Evolutionary conservation across 2,329 filamentous ascomycete genomes (phyloP).

Genomic region (Chalaropsis thielavioides): DNA sequence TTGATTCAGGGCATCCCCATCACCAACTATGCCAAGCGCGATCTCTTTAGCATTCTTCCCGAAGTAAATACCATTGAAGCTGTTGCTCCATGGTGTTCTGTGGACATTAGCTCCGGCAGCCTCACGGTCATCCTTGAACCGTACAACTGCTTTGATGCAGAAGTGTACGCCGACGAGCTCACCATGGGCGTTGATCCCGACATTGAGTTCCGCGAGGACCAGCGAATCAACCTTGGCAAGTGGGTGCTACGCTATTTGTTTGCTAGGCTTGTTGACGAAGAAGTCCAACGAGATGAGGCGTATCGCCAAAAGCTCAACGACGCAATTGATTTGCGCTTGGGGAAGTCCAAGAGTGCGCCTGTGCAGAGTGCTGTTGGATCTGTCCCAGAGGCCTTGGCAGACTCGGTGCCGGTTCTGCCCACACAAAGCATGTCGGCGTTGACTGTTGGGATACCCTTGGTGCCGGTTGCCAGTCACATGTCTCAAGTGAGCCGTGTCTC

Average conservation of each 20-base stretch:
- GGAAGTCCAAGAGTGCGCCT: slow-evolving; percentile 31
- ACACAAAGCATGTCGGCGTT: neutral
- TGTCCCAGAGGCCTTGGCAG: slow-evolving; percentile 2
- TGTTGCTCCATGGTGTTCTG: slow-evolving; percentile 89
- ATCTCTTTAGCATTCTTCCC: slow-evolving; percentile 81
- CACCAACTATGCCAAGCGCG: slow-evolving; percentile 82
- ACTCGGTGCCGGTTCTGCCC: neutral
- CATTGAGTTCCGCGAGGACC: slow-evolving; percentile 65
- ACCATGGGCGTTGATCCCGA: slow-evolving; percentile 57
- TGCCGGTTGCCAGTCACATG: slow-evolving; percentile 24
- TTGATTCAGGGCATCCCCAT: slow-evolving; percentile 77
- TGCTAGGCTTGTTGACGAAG: slow-evolving; percentile 74
- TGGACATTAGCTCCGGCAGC: slow-evolving; percentile 84
- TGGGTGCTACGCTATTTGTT: slow-evolving; percentile 94
- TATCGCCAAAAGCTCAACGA: slow-evolving; percentile 57
- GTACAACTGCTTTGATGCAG: slow-evolving; percentile 93
- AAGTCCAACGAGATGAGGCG: slow-evolving; percentile 65
- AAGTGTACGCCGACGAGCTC: slow-evolving; percentile 90
- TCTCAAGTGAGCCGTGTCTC: slow-evolving; percentile 47
- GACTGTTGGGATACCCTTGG: slow-evolving; percentile 7
- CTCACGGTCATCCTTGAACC: slow-evolving; percentile 83
- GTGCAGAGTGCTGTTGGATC: neutral
- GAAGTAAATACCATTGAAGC: slow-evolving; percentile 78
- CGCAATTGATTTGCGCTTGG: slow-evolving; percentile 41
- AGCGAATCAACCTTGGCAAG: slow-evolving; percentile 91